Base-by-base conservation (phyloP, 768 basidiomycete genomes). In the Xerocomellus amylosporus region DNA sequence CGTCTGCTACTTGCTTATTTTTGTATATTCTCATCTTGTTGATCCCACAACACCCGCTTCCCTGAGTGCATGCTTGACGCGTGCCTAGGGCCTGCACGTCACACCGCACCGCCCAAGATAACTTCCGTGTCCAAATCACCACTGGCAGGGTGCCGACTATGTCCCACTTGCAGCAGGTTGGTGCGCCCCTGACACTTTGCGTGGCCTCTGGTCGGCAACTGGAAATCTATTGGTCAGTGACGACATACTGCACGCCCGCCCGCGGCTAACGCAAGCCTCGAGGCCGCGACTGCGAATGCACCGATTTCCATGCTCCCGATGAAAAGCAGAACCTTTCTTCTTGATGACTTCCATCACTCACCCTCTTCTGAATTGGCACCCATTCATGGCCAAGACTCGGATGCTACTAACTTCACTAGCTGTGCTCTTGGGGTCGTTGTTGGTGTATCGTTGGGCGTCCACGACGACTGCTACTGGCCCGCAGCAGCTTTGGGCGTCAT, bases 51-150 rank as follows among this genome's bases (percentile, higher is more conserved):
- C 28, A 46, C 43, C 40, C 31, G 53, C 49, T 53, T 58, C 54
- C 45, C 48, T 54, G 58, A 54, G 37, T 51, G 52, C 58, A 53
- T 54, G 66, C 61, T 46, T 58, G 51, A 63, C 36, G 66, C 66
- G 48, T 63, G 66, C 41, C 48, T 30, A 46, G 55, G 42, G 44
- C 44, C 46, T 30, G 33, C 43, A 56, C 54, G 51, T 58, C 54
- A 62, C 56, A 54, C 20, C 39, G 50, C 51, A 54, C 51, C 49
- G 48, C 58, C 45, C 36, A 46, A 33, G 46, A 46, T 54, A 39
- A 59, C 60, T 51, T 55, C 61, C 53, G 53, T 39, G 19, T 33
- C 41, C 41, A n/a, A 44, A 12, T 12, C 24, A 38, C n/a, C 15
- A 26, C 17, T 26, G 12, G 24, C 37, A 41, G 39, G 39, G n/a